These are phyloP conservation scores for Linnemannia zychae DNA, from an alignment of 192 early-diverging fungal genomes.

Conservation along the genomic window DNA sequence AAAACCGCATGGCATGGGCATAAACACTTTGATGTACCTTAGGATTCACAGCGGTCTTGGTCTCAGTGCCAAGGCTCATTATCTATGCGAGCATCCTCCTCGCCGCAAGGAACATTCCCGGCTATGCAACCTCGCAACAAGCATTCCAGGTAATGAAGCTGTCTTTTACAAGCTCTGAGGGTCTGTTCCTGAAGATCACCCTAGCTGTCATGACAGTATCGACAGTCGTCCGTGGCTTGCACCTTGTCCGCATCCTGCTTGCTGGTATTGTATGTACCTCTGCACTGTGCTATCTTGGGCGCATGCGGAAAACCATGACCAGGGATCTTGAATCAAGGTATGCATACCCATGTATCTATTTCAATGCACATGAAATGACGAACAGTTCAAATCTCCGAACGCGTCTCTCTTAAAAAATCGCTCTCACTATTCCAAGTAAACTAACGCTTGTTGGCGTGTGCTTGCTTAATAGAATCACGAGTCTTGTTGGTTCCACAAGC, in stretches of 20 bases:
- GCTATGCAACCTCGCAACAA: neutral
- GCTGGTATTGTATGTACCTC: slow-evolving; percentile 5
- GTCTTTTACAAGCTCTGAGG: neutral
- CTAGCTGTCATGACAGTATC: slow-evolving; percentile 21
- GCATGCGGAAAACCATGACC: slow-evolving; percentile 21
- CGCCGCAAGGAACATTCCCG: slow-evolving; percentile 11
- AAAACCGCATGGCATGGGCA: neutral
- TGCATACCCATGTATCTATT: neutral
- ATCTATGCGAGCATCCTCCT: slow-evolving; percentile 34
- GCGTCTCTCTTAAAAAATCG: neutral
- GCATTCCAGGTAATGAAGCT: slow-evolving; percentile 24
- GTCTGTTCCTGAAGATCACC: neutral
- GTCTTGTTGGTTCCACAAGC: neutral
- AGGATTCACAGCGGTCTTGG: slow-evolving; percentile 29
- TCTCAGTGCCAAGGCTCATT: slow-evolving; percentile 27
- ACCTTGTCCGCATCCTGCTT: slow-evolving; percentile 10
- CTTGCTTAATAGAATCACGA: slow-evolving; percentile 15
- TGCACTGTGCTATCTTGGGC: slow-evolving; percentile 29
- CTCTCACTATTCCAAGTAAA: neutral
- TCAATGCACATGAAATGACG: slow-evolving; percentile 8
- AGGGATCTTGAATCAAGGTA: slow-evolving; percentile 37
- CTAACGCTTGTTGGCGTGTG: neutral
- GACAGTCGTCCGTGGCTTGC: neutral
- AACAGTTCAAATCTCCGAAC: neutral
- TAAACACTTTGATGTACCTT: neutral